These are phyloP conservation scores for Mycena kentingensis DNA, from an alignment of 768 basidiomycete species.

Conservation along the genomic window DNA sequence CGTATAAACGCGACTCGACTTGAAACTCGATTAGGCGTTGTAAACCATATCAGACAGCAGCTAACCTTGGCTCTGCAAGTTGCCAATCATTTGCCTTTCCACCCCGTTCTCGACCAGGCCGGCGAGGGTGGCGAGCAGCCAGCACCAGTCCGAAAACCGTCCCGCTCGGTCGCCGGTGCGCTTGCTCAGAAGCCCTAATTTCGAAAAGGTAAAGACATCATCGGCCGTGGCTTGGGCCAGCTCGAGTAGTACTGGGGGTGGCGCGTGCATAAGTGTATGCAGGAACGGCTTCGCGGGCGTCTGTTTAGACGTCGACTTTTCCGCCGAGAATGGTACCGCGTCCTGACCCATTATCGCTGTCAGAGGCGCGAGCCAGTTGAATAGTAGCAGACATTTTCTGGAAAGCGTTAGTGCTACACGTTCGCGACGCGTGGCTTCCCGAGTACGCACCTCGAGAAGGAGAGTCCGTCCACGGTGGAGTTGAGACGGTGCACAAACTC, in stretches of 20 bases:
- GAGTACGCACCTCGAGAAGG: slow-evolving; percentile 65
- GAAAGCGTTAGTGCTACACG: slow-evolving; percentile 11
- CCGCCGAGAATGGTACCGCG: slow-evolving; percentile 55
- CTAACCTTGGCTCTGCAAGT: slow-evolving; percentile 64
- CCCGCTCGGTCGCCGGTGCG: slow-evolving; percentile 68
- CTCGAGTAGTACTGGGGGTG: slow-evolving; percentile 81
- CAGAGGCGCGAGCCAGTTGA: slow-evolving; percentile 83
- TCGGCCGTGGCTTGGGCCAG: slow-evolving; percentile 74
- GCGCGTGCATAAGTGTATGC: slow-evolving; percentile 73
- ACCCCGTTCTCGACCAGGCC: slow-evolving; percentile 83
- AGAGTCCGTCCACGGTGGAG: slow-evolving; percentile 66
- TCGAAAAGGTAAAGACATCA: slow-evolving; percentile 76
- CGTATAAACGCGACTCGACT: slow-evolving; percentile 76
- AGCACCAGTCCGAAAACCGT: slow-evolving; percentile 83
- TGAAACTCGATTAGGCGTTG: slow-evolving; percentile 10
- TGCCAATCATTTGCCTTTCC: slow-evolving; percentile 69
- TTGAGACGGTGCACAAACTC: slow-evolving; percentile 61
- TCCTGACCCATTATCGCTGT: slow-evolving; percentile 73
- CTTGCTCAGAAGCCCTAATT: slow-evolving; percentile 68
- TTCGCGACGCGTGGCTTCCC: slow-evolving; percentile 6
- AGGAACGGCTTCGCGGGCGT: slow-evolving; percentile 59
- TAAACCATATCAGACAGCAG: slow-evolving; percentile 1
- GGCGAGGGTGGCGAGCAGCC: slow-evolving; percentile 78
- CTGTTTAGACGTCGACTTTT: slow-evolving; percentile 33
- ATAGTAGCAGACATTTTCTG: slow-evolving; percentile 79